These are phyloP conservation scores for Rachicladosporium sp. DNA, from an alignment of 2,329 filamentous ascomycete species.

Conservation along the genomic window DNA sequence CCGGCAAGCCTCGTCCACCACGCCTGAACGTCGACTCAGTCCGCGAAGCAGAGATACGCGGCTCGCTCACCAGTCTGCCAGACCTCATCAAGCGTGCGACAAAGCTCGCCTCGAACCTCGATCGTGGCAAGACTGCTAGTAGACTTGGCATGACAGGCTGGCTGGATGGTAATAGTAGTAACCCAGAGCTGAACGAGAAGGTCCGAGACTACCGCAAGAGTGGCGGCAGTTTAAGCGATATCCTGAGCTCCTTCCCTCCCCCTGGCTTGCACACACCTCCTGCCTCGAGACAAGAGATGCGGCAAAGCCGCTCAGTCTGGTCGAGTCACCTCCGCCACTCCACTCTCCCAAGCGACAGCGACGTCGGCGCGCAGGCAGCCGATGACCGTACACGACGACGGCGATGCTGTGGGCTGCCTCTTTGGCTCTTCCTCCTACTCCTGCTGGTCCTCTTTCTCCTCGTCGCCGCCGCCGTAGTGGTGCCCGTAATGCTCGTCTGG, in stretches of 20 bases:
- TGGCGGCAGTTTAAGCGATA: conserved; percentile 48
- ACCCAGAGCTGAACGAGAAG: conserved; percentile 19
- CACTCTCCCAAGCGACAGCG: conserved; percentile 18
- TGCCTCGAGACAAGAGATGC: neutral
- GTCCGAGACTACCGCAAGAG: conserved; percentile 21
- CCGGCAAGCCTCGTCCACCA: conserved; percentile 46
- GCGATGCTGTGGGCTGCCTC: conserved; percentile 71
- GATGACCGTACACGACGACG: conserved; percentile 25
- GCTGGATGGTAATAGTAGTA: conserved; percentile 20
- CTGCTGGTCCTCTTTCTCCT: conserved; percentile 56
- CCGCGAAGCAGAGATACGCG: conserved; percentile 66
- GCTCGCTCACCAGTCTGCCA: conserved; percentile 81
- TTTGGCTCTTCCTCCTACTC: conserved; percentile 62
- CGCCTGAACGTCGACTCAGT: conserved; percentile 73
- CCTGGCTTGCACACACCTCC: conserved; percentile 27
- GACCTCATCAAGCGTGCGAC: conserved; percentile 87
- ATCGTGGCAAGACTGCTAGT: conserved; percentile 61
- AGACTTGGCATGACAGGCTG: conserved; percentile 38
- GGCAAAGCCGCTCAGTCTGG: conserved; percentile 7
- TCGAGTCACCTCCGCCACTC: conserved; percentile 10
- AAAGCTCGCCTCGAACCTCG: conserved; percentile 72
- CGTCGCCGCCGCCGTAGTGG: conserved; percentile 66
- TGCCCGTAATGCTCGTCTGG: conserved; percentile 57
- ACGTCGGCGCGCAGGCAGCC: conserved; percentile 9
- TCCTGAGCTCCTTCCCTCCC: conserved; percentile 53